A percentile compares a stretch with the other conserved stretches of the same genome.
These are phyloP conservation scores for Phyllosticta paracitricarpa DNA, from an alignment of 2,329 filamentous ascomycete genomes.

Conservation along the genomic window DNA sequence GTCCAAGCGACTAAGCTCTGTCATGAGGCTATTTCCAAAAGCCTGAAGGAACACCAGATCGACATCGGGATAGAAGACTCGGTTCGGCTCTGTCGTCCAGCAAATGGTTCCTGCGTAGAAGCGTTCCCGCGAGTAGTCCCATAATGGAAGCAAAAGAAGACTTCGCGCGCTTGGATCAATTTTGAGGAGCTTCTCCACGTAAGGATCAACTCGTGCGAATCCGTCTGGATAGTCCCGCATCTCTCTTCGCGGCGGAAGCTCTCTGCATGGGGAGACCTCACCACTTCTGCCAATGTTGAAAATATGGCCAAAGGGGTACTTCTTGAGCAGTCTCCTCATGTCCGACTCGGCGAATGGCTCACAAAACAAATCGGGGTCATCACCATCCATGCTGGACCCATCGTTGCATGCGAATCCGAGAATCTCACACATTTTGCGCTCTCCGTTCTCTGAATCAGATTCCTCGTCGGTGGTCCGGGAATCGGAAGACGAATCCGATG, in stretches of 20 bases:
- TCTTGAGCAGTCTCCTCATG: conserved; percentile 23
- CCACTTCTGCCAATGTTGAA: conserved; percentile 26
- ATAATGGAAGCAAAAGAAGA: conserved; percentile 29
- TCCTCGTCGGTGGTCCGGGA: background rate
- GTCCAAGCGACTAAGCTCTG: conserved; percentile 28
- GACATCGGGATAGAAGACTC: conserved; percentile 27
- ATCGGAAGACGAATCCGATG: background rate
- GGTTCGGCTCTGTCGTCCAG: conserved; percentile 28
- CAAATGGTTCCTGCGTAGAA: conserved; percentile 30
- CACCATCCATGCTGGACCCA: conserved; percentile 3
- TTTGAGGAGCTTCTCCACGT: background rate
- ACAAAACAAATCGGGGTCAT: conserved; percentile 1
- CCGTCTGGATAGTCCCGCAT: background rate
- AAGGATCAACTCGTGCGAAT: background rate
- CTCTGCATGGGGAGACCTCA: background rate
- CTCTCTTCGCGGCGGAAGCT: background rate
- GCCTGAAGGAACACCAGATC: conserved; percentile 29
- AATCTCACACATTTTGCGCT: conserved; percentile 14
- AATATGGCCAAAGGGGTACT: conserved; percentile 27
- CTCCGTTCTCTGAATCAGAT: background rate
- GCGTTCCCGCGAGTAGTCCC: conserved; percentile 28
- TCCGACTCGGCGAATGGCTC: conserved; percentile 20
- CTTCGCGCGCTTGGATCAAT: conserved; percentile 24
- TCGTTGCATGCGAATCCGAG: conserved; percentile 15
- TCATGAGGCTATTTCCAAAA: conserved; percentile 29